Base-by-base conservation (phyloP, 2,329 filamentous ascomycete genomes). In the Phialophora chinensis region DNA sequence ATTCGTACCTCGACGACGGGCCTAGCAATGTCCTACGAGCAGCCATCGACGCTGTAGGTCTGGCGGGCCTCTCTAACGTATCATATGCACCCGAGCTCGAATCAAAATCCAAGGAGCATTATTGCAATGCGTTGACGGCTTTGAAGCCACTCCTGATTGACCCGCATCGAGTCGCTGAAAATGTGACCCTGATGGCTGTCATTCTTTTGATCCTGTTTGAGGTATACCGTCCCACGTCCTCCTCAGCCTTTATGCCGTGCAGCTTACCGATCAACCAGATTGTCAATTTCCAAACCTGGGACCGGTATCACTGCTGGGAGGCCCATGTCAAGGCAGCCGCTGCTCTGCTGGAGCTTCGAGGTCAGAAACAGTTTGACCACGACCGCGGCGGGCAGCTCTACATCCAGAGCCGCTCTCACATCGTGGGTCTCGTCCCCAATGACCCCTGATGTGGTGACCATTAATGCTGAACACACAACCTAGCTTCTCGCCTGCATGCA, bases 41-140 rank as follows among this genome's bases (percentile, higher is more conserved):
- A 25, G 58, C 35, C 2, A 62, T 66, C 14, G 58, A 62, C 17
- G 63, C 63, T 1, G 63, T 66, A 6, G 63, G 63, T 17, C 44
- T 62, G 52, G 58, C 58, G 11, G 63, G 50, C 11, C 17, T 66
- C 23, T 61, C 59, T 11, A 66, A 66, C 25, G 42, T 62, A 20
- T 66, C 47, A n/a, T 42, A 52, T 23, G 44, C 52, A 2, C 8
- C 31, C 11, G 27, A 38, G 5, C 20, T 61, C 25, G 52, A 55
- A 27, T 55, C 53, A 6, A 61, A 62, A 42, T 55, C 58, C 4
- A 47, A 55, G 29, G 53, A 61, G 20, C 63, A 62, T 20, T 66
- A 66, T 17, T 66, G 35, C 42, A 44, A 25, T 20, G 55, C 60
- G 7, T 3, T 65, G 88, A 85, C 0, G 83, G 84, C 0, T 90